phyloP scores from a whole-genome alignment of 2,329 filamentous ascomycete species.

The Penicillium sp. region DNA sequence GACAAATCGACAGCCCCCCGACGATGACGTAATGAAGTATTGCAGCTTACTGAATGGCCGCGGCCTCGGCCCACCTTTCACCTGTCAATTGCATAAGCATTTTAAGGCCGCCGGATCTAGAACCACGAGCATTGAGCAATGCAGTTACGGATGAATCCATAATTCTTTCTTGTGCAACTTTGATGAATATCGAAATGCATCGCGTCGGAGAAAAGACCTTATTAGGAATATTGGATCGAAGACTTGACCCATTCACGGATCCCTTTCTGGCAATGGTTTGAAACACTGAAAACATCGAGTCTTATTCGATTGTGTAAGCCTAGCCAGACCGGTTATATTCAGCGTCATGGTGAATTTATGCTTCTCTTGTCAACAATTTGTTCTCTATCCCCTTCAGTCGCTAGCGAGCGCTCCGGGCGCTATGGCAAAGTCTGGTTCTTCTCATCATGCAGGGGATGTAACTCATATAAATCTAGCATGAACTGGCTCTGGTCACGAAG shows the following conservation, averaged over 20 bases:
- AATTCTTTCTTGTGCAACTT: background rate
- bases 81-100: background rate
- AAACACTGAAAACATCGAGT: too few relatives aligned
- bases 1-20: background rate
- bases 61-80: conserved; percentile 1
- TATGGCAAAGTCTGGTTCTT: background rate
- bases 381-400: background rate
- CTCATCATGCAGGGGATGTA: background rate
- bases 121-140: background rate
- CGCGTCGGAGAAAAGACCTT: background rate
- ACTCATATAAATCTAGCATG: background rate
- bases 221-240: background rate
- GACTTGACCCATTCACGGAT: background rate
- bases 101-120: background rate
- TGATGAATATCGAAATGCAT: background rate
- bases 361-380: background rate
- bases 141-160: background rate
- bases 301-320: background rate
- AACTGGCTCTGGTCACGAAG: too few relatives aligned
- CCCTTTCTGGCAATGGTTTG: background rate
- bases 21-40: background rate
- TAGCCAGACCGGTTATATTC: background rate
- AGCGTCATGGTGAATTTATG: background rate
- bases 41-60: background rate
- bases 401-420: background rate